Evolutionary conservation across 345 rosid species (phyloP).

Genomic region (Murraya koenigii): DNA sequence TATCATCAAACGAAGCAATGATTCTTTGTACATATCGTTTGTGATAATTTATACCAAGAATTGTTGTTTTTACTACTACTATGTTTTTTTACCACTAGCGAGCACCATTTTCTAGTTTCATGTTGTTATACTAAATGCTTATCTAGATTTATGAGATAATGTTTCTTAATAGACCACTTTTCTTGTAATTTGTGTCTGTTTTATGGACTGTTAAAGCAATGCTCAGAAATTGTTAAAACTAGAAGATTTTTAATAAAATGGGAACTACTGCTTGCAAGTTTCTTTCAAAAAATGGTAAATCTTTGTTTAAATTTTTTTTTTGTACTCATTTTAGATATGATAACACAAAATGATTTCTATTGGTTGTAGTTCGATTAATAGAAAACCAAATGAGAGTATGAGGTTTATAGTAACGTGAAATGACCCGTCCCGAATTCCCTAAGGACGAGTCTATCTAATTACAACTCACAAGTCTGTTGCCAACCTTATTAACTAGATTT

Average conservation of each 20-base stretch:
- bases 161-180: background rate
- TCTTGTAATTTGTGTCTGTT: conserved; percentile 12
- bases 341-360: background rate
- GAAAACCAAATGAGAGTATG: conserved; percentile 70
- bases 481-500: too few species aligned
- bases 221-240: conserved; percentile 19
- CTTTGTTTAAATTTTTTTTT: background rate
- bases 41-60: too few species aligned
- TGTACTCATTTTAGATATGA: background rate
- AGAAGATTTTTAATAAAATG: conserved; percentile 43
- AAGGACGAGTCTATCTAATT: too few species aligned
- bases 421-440: too few species aligned
- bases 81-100: background rate
- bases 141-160: background rate
- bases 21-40: too few species aligned
- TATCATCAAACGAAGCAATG: too few species aligned
- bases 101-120: background rate
- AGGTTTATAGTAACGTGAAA: conserved; percentile 54
- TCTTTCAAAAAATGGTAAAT: background rate
- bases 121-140: background rate
- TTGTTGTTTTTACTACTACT: too few species aligned
- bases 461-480: too few species aligned
- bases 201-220: conserved; percentile 18
- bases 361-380: conserved; percentile 48
- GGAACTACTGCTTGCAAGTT: conserved; percentile 63